Percentiles rank a stretch among this genome's conserved stretches.
phyloP scores from a whole-genome alignment of 495 filamentous ascomycete species.

The Penicillium roqueforti region DNA sequence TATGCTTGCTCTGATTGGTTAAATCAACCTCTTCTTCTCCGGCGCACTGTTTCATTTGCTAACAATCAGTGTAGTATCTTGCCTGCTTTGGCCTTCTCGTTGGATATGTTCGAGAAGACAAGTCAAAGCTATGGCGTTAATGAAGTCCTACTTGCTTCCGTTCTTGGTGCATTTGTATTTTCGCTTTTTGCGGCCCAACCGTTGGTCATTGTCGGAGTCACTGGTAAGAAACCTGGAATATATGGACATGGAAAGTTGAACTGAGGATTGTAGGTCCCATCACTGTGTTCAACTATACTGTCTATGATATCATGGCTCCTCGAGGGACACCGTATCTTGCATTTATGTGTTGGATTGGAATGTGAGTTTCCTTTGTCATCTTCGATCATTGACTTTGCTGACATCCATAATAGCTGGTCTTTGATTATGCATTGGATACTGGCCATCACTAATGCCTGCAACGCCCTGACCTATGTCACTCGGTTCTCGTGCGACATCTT shows the following conservation, averaged over 20 bases:
- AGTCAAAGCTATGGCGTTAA: slow-evolving; percentile 77
- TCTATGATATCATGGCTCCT: slow-evolving; percentile 74
- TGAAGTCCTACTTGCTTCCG: slow-evolving; percentile 75
- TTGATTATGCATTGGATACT: slow-evolving; percentile 76
- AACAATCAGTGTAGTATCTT: slow-evolving; percentile 55
- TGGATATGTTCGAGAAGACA: slow-evolving; percentile 84
- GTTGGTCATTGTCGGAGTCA: slow-evolving; percentile 86
- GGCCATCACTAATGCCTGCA: slow-evolving; percentile 75
- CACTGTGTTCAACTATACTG: slow-evolving; percentile 84
- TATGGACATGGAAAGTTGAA: background rate
- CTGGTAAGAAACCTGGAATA: slow-evolving; percentile 44
- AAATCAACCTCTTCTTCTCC: background rate
- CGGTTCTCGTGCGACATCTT: slow-evolving; percentile 85
- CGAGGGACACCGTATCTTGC: slow-evolving; percentile 68
- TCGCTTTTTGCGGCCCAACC: slow-evolving; percentile 72
- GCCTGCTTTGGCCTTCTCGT: slow-evolving; percentile 75
- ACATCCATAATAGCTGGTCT: slow-evolving; percentile 55
- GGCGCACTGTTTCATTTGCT: slow-evolving; percentile 11
- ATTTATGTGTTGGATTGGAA: slow-evolving; percentile 83
- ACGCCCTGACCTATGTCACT: slow-evolving; percentile 75
- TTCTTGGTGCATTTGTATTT: slow-evolving; percentile 74
- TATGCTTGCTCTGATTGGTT: slow-evolving; percentile 34
- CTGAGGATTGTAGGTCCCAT: slow-evolving; percentile 58
- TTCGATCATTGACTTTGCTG: slow-evolving; percentile 8
- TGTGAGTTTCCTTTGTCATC: slow-evolving; percentile 42